Percentiles rank a stretch among this genome's conserved stretches.
These are phyloP conservation scores for Polychytrium aggregatum DNA, from an alignment of 192 early-diverging fungal genomes.

Conservation along the genomic window DNA sequence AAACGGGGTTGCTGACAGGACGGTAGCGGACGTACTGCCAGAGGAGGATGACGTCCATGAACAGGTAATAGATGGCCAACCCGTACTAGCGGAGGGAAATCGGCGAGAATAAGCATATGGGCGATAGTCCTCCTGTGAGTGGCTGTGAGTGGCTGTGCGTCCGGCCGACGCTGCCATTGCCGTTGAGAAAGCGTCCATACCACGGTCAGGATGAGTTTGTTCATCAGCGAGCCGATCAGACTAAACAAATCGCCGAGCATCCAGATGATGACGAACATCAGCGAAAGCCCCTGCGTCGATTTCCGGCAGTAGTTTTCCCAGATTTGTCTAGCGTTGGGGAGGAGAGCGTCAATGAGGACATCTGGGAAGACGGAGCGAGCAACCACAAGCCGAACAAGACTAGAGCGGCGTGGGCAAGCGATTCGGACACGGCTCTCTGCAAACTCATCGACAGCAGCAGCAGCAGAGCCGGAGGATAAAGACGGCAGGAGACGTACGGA, in stretches of 20 bases:
- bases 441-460: no score
- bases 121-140: no score
- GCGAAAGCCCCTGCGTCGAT: constrained; percentile 63
- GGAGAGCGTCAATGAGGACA: not conserved
- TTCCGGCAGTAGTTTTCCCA: constrained; percentile 66
- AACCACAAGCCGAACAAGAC: no score
- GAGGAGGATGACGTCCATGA: constrained; percentile 57
- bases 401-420: no score
- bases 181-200: constrained; percentile 33
- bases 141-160: no score
- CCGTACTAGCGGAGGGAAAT: no score
- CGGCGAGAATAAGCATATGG: no score
- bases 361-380: not conserved
- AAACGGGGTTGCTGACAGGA: no score
- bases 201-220: constrained; percentile 59
- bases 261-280: constrained; percentile 66
- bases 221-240: constrained; percentile 58
- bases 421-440: no score
- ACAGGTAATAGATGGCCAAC: constrained; percentile 58
- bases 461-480: not conserved
- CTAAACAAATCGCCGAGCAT: constrained; percentile 67
- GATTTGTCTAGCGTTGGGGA: constrained; percentile 43
- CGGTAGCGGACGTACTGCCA: constrained; percentile 46
- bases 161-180: no score
- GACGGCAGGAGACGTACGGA: constrained; percentile 42